Evolutionary conservation across 768 basidiomycete species (phyloP).

Genomic region (Boletus reticuloceps): DNA sequence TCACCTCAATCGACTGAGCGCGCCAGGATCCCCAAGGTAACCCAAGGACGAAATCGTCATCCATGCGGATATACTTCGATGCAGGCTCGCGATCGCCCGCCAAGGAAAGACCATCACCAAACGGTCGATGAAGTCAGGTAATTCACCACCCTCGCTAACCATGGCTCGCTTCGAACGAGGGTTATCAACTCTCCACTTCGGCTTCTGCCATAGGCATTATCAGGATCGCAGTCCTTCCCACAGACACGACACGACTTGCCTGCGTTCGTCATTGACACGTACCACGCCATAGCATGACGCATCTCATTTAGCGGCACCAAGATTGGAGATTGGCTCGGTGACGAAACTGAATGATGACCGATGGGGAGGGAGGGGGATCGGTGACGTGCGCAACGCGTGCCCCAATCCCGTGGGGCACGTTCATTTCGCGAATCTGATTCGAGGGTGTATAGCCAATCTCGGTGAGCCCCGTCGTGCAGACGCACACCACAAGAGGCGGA

Average conservation of each 20-base stretch:
- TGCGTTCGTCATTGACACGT: slow-evolving; percentile 1
- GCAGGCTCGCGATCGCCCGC: not conserved
- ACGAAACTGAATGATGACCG: not conserved
- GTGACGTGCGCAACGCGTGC: slow-evolving; percentile 18
- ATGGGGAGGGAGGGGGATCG: not conserved
- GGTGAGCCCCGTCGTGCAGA: slow-evolving; percentile 1
- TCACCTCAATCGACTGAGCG: not conserved
- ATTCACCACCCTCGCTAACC: not conserved
- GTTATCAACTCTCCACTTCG: not conserved
- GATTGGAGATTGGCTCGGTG: slow-evolving; percentile 16
- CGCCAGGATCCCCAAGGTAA: not conserved
- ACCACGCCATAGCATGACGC: slow-evolving; percentile 20
- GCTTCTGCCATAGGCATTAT: slow-evolving; percentile 3
- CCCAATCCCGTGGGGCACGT: slow-evolving; percentile 3
- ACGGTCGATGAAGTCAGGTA: not conserved
- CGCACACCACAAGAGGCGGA: slow-evolving; percentile 1
- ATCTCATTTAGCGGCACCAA: slow-evolving; percentile 14
- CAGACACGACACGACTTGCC: not conserved
- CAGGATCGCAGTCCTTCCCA: not conserved
- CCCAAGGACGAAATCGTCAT: not conserved
- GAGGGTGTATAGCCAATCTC: slow-evolving; percentile 23
- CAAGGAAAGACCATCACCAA: slow-evolving; percentile 1
- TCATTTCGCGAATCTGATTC: slow-evolving; percentile 26
- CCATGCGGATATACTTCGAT: not conserved
- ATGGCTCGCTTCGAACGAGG: not conserved